Conservation (phyloP, 2,329 filamentous ascomycete species). For the Aspergillus ibericus region DNA sequence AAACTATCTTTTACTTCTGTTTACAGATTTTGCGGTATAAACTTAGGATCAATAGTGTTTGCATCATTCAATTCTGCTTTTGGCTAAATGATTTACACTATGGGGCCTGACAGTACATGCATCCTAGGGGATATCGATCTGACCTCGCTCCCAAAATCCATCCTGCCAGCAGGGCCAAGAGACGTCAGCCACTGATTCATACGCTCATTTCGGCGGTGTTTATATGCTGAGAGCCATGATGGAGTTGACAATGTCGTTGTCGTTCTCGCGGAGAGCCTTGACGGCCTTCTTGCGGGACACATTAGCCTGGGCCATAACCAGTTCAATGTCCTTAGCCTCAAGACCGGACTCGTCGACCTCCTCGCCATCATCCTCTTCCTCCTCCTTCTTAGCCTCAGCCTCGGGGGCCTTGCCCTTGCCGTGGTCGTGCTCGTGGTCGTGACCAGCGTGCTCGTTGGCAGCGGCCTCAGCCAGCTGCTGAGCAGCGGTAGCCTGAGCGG, state of each 20-base stretch:
- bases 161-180: constrained; percentile 27
- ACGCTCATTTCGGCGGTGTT: constrained; percentile 26
- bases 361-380: constrained; percentile 89
- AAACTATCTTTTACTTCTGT: too few species aligned
- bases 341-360: constrained; percentile 93
- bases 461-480: constrained; percentile 80
- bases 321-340: constrained; percentile 98
- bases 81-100: constrained; percentile 40
- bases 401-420: constrained; percentile 69
- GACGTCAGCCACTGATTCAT: constrained; percentile 25
- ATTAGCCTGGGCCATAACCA: constrained; percentile 96
- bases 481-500: constrained; percentile 91
- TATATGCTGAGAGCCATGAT: constrained; percentile 96
- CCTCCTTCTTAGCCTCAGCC: constrained; percentile 64
- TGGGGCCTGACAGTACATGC: constrained; percentile 24
- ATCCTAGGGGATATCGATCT: constrained; percentile 28
- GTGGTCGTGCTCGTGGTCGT: constrained; percentile 52
- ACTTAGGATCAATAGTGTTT: not conserved
- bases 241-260: constrained; percentile 99
- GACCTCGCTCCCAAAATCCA: constrained; percentile 33
- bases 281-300: constrained; percentile 98
- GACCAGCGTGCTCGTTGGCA: constrained; percentile 60
- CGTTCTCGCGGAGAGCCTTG: constrained; percentile 94
- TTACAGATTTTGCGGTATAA: not conserved
- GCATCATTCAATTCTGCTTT: constrained; percentile 29